Base-by-base conservation (phyloP, 129 eudicot species). In the Arctium lappa region DNA sequence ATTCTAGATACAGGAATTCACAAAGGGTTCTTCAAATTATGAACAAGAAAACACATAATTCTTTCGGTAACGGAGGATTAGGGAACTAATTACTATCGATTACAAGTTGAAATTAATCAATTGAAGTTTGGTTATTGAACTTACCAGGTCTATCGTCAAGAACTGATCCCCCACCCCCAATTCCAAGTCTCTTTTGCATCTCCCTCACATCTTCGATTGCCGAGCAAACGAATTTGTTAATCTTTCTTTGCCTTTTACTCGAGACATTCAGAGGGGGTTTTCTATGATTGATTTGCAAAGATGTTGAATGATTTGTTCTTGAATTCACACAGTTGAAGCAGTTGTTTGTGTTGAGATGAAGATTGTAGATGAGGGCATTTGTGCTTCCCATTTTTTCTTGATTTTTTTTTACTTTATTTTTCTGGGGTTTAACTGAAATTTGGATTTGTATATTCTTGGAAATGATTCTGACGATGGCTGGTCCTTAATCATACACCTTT, bases 201-300 rank as follows among this genome's bases (percentile, higher is more conserved):
- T 92, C 85, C n/a, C 63, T 82, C 38, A 60, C 87, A 84, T 95
- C 98, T 75, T 95, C 97, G 76, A 88, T 87, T 31, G 93, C 94
- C 72, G 82, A 92, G 83, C 98, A 91, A 86, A 86, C 89, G 76
- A 84, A 22, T 81, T 82, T 86, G 38, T 83, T 85, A 13, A 86
- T 75, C 53, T 79, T 89, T 83, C 69, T 87, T n/a, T 72, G 71
- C 66, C 82, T 86, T 68, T 33, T 79, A 73, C 37, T 88, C 36
- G 86, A 86, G 77, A 83, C 69, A 22, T 50, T 69, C 48, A 89
- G 65, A 79, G 76, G 79, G 76, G 83, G 56, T 66, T 73, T 86
- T 50, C 83, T 85, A 74, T 75, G 93, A 83, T 76, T 84, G 77
- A 86, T 72, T 62, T 69, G 86, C 63, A 87, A 75, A 60, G 88